A percentile compares a stretch with the other conserved stretches of the same genome.
Conservation (phyloP, 495 filamentous ascomycete genomes). For the Tuber brumale region DNA sequence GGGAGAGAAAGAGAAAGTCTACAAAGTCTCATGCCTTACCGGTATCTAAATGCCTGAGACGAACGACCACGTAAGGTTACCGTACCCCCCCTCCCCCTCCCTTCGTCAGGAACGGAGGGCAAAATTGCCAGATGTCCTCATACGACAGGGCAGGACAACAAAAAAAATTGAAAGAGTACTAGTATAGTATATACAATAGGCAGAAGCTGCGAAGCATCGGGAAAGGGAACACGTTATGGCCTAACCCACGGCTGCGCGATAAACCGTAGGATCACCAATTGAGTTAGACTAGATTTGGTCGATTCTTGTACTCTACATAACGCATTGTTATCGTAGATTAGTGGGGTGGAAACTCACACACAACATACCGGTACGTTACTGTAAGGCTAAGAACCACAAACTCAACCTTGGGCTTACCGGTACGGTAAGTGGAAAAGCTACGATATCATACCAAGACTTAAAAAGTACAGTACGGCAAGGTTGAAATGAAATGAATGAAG, state of each 20-base stretch:
- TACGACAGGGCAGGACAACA: not conserved
- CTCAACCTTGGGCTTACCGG: not conserved
- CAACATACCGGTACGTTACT: too few species aligned
- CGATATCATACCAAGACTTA: not conserved
- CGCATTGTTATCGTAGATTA: too few species aligned
- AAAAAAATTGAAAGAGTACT: not conserved
- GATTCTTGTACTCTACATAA: too few species aligned
- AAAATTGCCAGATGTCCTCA: conserved; percentile 1
- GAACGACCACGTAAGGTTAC: conserved; percentile 1
- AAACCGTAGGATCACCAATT: not conserved
- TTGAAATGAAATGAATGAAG: too few species aligned
- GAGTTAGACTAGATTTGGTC: not conserved
- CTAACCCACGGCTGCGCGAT: not conserved
- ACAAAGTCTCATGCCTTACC: not conserved
- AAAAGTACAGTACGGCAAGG: too few species aligned
- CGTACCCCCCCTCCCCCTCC: too few species aligned
- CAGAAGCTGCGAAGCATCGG: conserved; percentile 1
- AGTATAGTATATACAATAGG: not conserved
- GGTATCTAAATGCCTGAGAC: not conserved
- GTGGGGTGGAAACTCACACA: too few species aligned
- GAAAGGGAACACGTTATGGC: conserved; percentile 2
- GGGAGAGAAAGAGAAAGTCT: not conserved
- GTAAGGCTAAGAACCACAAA: not conserved
- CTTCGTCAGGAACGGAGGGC: not conserved
- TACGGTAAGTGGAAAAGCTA: not conserved